These are phyloP conservation scores for Cylindrodendrum hubeiense DNA, from an alignment of 2,329 filamentous ascomycete genomes.

Conservation along the genomic window DNA sequence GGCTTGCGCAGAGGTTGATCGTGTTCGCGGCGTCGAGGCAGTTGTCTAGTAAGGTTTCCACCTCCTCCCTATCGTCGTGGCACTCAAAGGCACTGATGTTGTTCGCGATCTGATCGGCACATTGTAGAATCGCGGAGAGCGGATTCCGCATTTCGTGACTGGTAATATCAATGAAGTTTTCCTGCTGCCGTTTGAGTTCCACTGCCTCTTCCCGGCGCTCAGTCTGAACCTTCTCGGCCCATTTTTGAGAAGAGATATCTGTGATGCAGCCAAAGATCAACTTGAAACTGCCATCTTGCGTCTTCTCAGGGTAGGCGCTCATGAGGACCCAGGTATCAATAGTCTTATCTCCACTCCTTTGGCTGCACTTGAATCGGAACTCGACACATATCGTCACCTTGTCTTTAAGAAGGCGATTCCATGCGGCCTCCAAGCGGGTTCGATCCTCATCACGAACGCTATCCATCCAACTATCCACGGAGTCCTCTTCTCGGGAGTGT, in stretches of 20 bases:
- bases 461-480: slow-evolving; percentile 77
- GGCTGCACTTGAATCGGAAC: slow-evolving; percentile 79
- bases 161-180: slow-evolving; percentile 81
- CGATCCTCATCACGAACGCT: slow-evolving; percentile 77
- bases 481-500: slow-evolving; percentile 69
- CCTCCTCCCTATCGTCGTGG: slow-evolving; percentile 54
- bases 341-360: slow-evolving; percentile 69
- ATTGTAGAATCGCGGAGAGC: slow-evolving; percentile 80
- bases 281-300: slow-evolving; percentile 73
- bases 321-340: slow-evolving; percentile 83
- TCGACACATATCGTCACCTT: slow-evolving; percentile 76
- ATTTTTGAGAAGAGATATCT: slow-evolving; percentile 88
- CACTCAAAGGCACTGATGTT: slow-evolving; percentile 59
- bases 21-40: slow-evolving; percentile 84
- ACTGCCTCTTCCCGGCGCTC: slow-evolving; percentile 84
- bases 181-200: slow-evolving; percentile 79
- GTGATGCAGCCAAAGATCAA: slow-evolving; percentile 85
- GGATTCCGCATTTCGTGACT: slow-evolving; percentile 84
- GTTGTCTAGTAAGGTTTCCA: slow-evolving; percentile 63
- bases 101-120: slow-evolving; percentile 77
- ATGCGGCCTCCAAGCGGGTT: slow-evolving; percentile 67
- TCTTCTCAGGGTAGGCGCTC: slow-evolving; percentile 80
- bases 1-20: slow-evolving; percentile 82
- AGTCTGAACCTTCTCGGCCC: slow-evolving; percentile 84
- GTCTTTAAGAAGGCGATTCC: slow-evolving; percentile 71